A percentile compares a stretch with the other conserved stretches of the same genome.
phyloP scores from a whole-genome alignment of 306 rosid species.

The Cicer chorassanicum region DNA sequence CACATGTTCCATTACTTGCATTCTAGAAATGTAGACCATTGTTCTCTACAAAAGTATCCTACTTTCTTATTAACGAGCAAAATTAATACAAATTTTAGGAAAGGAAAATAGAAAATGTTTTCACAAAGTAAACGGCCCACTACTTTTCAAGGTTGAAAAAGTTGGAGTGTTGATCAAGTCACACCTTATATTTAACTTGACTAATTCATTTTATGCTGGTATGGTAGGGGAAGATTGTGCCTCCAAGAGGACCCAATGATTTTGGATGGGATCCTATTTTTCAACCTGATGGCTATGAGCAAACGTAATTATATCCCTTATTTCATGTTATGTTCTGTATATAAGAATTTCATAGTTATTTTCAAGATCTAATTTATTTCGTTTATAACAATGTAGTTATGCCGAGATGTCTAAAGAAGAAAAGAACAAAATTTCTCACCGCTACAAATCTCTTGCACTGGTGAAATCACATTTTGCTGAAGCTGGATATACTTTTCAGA shows the following conservation, averaged over 20 bases:
- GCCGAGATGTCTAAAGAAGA: slow-evolving; percentile 97
- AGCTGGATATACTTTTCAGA: slow-evolving; percentile 67
- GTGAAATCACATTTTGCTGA: slow-evolving; percentile 91
- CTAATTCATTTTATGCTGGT: slow-evolving; percentile 34
- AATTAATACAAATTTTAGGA: too few relatives aligned
- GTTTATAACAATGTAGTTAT: slow-evolving; percentile 55
- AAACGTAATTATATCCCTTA: slow-evolving; percentile 61
- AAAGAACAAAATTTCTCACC: slow-evolving; percentile 91
- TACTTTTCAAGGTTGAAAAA: slow-evolving; percentile 6
- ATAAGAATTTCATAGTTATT: slow-evolving; percentile 27
- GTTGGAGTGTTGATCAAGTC: neutral
- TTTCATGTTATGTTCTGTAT: slow-evolving; percentile 29
- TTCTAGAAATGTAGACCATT: too few relatives aligned
- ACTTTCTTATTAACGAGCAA: too few relatives aligned
- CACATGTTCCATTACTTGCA: too few relatives aligned
- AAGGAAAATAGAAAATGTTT: too few relatives aligned
- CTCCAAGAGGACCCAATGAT: slow-evolving; percentile 85
- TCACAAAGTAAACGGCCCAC: too few relatives aligned
- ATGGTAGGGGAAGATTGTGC: slow-evolving; percentile 83
- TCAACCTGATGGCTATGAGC: slow-evolving; percentile 83
- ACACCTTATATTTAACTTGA: slow-evolving; percentile 1
- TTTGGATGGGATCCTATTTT: slow-evolving; percentile 98
- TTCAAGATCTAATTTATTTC: slow-evolving; percentile 40
- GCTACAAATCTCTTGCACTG: slow-evolving; percentile 72
- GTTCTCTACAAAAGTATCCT: too few relatives aligned